These are phyloP conservation scores for Cucumis sativus DNA, from an alignment of 306 rosid species.

Conservation along the genomic window Cucumber_9930_V3 NC_026660.2:8601001-8601500, in stretches of 20 bases:
- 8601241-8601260: slow-evolving; percentile 54
- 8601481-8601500: background rate
- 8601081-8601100: background rate
- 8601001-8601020: too few relatives aligned
- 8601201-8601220: slow-evolving; percentile 46
- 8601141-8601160: background rate
- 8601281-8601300: slow-evolving; percentile 31
- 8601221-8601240: slow-evolving; percentile 50
- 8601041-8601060: too few relatives aligned
- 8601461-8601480: background rate
- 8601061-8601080: background rate
- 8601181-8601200: slow-evolving; percentile 3
- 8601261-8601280: slow-evolving; percentile 39
- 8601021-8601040: too few relatives aligned
- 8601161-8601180: background rate
- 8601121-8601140: background rate
- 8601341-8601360: background rate
- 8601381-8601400: background rate
- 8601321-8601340: slow-evolving; percentile 37
- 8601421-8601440: background rate
- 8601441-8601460: background rate
- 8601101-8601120: background rate
- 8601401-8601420: background rate
- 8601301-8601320: slow-evolving; percentile 81
- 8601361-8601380: background rate